phyloP scores from a whole-genome alignment of 2,329 filamentous ascomycete species.

The Colletotrichum lentis region DNA sequence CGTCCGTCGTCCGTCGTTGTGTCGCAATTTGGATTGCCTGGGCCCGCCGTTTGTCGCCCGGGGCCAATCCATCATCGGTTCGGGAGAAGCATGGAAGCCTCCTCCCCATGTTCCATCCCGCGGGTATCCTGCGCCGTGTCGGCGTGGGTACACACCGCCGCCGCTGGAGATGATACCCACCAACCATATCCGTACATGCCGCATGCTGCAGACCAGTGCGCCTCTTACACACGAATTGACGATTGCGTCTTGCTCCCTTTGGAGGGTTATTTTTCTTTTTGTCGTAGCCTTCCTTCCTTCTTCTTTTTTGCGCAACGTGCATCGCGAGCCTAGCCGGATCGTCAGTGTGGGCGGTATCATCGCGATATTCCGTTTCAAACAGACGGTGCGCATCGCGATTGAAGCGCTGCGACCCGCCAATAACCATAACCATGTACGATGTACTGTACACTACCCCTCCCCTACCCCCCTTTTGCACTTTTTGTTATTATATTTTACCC shows the following conservation, averaged over 20 bases:
- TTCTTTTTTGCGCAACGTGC: neutral
- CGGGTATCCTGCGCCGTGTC: constrained; percentile 1
- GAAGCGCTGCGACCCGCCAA: constrained; percentile 17
- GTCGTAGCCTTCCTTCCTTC: neutral
- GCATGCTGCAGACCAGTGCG: constrained; percentile 17
- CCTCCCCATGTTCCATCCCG: constrained; percentile 2
- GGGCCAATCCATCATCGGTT: constrained; percentile 5
- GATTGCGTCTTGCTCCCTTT: neutral
- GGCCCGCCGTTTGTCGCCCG: too few species aligned
- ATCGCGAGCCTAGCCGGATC: neutral
- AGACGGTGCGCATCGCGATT: constrained; percentile 13
- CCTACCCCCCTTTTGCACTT: neutral
- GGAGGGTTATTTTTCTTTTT: too few species aligned
- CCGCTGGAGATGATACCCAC: constrained; percentile 9
- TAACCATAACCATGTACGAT: neutral
- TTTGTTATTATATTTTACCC: neutral
- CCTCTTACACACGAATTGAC: constrained; percentile 25
- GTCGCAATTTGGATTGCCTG: too few species aligned
- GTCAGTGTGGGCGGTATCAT: constrained; percentile 23
- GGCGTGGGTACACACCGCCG: neutral
- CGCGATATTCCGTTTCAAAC: constrained; percentile 32
- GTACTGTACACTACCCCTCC: too few species aligned
- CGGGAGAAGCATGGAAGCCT: neutral
- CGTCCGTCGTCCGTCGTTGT: neutral
- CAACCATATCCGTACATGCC: constrained; percentile 20